These are phyloP conservation scores for Ceriops zippeliana DNA, from an alignment of 345 rosid species.

Conservation along the genomic window DNA sequence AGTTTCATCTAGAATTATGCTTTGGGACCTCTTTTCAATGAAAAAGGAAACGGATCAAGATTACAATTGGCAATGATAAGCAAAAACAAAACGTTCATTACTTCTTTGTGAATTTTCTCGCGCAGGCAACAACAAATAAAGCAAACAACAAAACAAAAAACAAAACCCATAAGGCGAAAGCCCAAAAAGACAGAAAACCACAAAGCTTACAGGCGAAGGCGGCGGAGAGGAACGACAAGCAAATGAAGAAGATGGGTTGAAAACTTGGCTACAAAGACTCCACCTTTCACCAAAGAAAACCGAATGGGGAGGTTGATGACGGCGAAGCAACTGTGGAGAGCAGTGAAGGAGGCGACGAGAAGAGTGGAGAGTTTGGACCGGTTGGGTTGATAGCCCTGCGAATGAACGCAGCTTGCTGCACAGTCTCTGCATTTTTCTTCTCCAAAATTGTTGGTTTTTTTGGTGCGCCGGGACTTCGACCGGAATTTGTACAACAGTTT, in stretches of 20 bases:
- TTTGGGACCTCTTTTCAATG: not conserved
- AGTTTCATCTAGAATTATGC: too few relatives aligned
- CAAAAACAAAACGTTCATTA: not conserved
- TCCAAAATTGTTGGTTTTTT: too few relatives aligned
- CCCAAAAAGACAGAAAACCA: conserved; percentile 1
- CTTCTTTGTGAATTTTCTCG: not conserved
- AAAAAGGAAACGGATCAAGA: too few relatives aligned
- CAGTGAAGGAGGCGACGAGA: conserved; percentile 39
- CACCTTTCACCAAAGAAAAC: conserved; percentile 7
- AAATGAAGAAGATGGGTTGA: not conserved
- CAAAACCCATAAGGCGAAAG: not conserved
- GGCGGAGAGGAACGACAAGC: conserved; percentile 19
- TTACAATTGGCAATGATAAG: not conserved
- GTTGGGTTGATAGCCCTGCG: conserved; percentile 12
- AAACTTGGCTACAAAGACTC: conserved; percentile 5
- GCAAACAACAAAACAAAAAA: not conserved
- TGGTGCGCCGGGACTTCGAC: too few relatives aligned
- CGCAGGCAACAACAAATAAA: not conserved
- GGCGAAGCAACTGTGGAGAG: conserved; percentile 19
- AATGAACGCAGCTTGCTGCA: conserved; percentile 55
- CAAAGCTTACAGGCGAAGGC: conserved; percentile 40
- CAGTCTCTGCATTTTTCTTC: conserved; percentile 54
- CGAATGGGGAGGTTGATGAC: conserved; percentile 15
- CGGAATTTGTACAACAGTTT: too few relatives aligned
- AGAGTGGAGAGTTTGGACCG: conserved; percentile 11